Percentiles rank a stretch among this genome's conserved stretches.
These are phyloP conservation scores for Trichoderma asperellum DNA, from an alignment of 2,329 filamentous ascomycete genomes.

Conservation along the genomic window DNA sequence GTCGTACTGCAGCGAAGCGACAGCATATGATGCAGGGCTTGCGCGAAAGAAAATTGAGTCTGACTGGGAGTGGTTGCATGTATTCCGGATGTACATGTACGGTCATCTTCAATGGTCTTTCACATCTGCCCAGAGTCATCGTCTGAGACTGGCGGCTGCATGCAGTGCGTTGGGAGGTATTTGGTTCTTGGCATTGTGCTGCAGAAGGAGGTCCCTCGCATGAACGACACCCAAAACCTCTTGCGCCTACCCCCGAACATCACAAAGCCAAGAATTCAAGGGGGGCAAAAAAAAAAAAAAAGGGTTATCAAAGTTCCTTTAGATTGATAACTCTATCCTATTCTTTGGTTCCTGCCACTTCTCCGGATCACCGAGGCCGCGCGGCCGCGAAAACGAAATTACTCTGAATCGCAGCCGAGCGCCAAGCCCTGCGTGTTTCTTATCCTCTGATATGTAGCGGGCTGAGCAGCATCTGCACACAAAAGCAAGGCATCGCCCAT, in stretches of 20 bases:
- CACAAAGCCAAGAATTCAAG: background rate
- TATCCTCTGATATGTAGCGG: slow-evolving; percentile 4
- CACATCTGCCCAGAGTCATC: background rate
- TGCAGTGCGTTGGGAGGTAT: background rate
- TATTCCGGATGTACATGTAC: background rate
- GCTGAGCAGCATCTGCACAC: background rate
- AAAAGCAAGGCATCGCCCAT: background rate
- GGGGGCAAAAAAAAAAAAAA: background rate
- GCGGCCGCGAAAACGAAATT: slow-evolving; percentile 18
- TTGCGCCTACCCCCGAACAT: background rate
- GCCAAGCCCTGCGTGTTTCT: slow-evolving; percentile 27
- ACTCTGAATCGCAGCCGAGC: slow-evolving; percentile 22
- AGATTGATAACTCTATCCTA: slow-evolving; percentile 16
- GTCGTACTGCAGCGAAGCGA: background rate
- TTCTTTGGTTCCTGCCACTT: slow-evolving; percentile 7
- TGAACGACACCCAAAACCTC: background rate
- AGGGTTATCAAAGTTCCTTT: slow-evolving; percentile 12
- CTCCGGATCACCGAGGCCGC: slow-evolving; percentile 1
- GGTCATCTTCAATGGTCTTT: background rate
- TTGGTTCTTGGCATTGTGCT: slow-evolving; percentile 1
- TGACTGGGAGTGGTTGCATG: background rate
- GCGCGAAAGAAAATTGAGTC: background rate
- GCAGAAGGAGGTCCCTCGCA: background rate
- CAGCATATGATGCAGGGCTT: background rate
- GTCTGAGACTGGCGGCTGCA: background rate